These are phyloP conservation scores for Oryza nivara DNA, from an alignment of 176 grass and related monocot genomes.

Conservation along the genomic window DNA sequence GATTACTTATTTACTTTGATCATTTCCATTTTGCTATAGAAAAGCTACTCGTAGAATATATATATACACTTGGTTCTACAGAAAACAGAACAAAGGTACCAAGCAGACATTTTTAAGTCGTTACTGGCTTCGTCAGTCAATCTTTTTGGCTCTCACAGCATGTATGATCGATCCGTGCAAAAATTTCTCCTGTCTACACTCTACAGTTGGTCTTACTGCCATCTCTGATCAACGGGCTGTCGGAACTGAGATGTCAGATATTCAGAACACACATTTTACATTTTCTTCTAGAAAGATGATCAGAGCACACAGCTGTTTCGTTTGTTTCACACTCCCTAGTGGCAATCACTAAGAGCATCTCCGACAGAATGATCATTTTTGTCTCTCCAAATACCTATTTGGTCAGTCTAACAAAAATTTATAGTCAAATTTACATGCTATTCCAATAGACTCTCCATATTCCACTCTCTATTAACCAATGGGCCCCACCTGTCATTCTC, in stretches of 20 bases:
- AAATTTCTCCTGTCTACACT: not conserved
- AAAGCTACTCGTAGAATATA: not conserved
- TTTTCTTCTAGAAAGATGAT: not conserved
- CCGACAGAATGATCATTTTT: too few species aligned
- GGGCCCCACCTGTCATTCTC: too few species aligned
- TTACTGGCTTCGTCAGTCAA: not conserved
- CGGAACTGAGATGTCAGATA: not conserved
- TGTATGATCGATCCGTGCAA: not conserved
- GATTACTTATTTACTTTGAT: too few species aligned
- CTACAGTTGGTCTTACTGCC: not conserved
- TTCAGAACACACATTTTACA: not conserved
- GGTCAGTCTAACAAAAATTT: too few species aligned
- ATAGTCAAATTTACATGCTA: too few species aligned
- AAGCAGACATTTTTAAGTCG: not conserved
- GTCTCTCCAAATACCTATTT: too few species aligned
- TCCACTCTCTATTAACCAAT: too few species aligned
- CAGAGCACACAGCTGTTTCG: not conserved
- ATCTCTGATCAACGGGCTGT: not conserved
- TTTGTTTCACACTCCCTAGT: constrained; percentile 26
- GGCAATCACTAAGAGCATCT: not conserved
- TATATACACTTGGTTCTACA: too few species aligned
- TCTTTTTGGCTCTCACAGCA: not conserved
- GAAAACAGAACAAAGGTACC: not conserved
- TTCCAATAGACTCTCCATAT: too few species aligned
- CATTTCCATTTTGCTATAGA: not conserved